These are phyloP conservation scores for Psilocybe mexicana DNA, from an alignment of 1,284 basidiomycete species.

Conservation along the genomic window DNA sequence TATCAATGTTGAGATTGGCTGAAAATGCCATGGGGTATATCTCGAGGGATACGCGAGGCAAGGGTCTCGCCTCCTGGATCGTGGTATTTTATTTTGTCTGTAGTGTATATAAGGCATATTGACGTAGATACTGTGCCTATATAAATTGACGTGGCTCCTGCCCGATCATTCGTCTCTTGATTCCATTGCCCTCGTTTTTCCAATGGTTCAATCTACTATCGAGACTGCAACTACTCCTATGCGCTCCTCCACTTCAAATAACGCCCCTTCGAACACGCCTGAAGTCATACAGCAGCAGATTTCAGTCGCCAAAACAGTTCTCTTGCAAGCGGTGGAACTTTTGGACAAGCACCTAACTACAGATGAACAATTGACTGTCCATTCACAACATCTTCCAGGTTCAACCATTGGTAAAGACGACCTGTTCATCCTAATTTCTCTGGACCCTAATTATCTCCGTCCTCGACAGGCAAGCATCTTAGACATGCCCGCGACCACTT, in stretches of 20 bases:
- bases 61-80: conserved; percentile 26
- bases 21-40: conserved; percentile 9
- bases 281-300: conserved; percentile 45
- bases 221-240: conserved; percentile 16
- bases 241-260: conserved; percentile 19
- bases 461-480: conserved; percentile 69
- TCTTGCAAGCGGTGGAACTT: conserved; percentile 71
- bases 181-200: conserved; percentile 13
- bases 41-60: conserved; percentile 21
- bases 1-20: conserved; percentile 1
- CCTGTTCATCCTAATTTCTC: background rate
- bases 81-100: conserved; percentile 25
- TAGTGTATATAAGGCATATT: conserved; percentile 10
- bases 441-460: conserved; percentile 5
- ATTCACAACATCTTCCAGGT: conserved; percentile 72
- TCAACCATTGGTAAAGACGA: conserved; percentile 70
- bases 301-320: conserved; percentile 61
- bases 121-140: conserved; percentile 15
- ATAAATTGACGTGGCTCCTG: conserved; percentile 20
- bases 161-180: conserved; percentile 25
- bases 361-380: conserved; percentile 66
- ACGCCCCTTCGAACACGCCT: conserved; percentile 7
- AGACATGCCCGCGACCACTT: conserved; percentile 83
- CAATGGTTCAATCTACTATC: conserved; percentile 22
- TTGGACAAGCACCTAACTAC: conserved; percentile 61